Evolutionary conservation across 2,329 filamentous ascomycete genomes (phyloP).

Genomic region (Cladobotryum protrusum): DNA sequence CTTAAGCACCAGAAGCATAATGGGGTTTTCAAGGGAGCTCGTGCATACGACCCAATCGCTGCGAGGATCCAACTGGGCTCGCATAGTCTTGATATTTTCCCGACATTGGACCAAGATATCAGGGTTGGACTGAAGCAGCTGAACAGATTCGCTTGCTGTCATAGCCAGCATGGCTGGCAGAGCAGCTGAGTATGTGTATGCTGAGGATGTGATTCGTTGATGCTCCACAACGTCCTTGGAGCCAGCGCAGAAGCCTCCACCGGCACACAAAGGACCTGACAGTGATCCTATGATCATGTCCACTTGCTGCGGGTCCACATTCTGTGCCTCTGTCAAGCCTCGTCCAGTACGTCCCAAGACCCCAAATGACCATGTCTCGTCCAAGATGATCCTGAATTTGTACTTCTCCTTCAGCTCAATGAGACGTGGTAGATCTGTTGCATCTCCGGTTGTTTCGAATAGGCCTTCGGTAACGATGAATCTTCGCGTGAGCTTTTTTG

Average conservation of each 20-base stretch:
- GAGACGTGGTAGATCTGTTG: constrained; percentile 76
- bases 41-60: constrained; percentile 89
- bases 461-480: constrained; percentile 96
- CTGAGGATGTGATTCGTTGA: constrained; percentile 84
- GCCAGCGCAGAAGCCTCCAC: constrained; percentile 93
- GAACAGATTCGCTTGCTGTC: constrained; percentile 88
- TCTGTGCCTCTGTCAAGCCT: constrained; percentile 91
- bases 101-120: constrained; percentile 72
- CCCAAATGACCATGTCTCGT: constrained; percentile 97
- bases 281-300: constrained; percentile 97
- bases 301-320: constrained; percentile 85
- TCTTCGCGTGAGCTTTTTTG: constrained; percentile 80
- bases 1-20: constrained; percentile 80
- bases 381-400: constrained; percentile 95
- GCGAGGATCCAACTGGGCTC: constrained; percentile 79
- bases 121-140: constrained; percentile 78
- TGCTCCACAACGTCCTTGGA: constrained; percentile 89
- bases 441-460: constrained; percentile 86
- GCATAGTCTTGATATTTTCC: constrained; percentile 82
- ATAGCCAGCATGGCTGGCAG: constrained; percentile 90
- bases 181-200: constrained; percentile 94
- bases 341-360: constrained; percentile 86
- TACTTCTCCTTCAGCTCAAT: constrained; percentile 93
- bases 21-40: constrained; percentile 76
- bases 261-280: constrained; percentile 81